These are phyloP conservation scores for Alternaria ventricosa DNA, from an alignment of 2,329 filamentous ascomycete genomes.

Conservation along the genomic window DNA sequence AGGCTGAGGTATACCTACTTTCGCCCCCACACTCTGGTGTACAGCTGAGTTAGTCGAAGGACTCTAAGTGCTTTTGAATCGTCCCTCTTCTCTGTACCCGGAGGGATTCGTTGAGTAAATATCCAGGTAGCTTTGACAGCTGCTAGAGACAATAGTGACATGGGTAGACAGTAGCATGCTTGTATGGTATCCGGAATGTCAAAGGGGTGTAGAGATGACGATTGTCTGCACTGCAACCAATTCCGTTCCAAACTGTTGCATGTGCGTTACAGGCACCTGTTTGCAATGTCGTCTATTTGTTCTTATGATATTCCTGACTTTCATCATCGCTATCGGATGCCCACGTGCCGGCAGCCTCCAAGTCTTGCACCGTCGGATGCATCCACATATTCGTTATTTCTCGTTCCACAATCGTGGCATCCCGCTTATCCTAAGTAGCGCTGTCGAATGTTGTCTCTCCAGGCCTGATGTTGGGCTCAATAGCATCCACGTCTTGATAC, in stretches of 20 bases:
- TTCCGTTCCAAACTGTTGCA: too few species aligned
- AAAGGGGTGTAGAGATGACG: too few species aligned
- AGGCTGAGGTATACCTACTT: background rate
- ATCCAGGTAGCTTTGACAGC: too few species aligned
- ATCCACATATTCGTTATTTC: background rate
- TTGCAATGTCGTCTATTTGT: background rate
- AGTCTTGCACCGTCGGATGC: background rate
- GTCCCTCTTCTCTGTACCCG: too few species aligned
- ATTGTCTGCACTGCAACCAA: too few species aligned
- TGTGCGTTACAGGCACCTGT: background rate
- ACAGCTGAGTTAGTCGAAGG: too few species aligned
- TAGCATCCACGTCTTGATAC: background rate
- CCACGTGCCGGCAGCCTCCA: background rate
- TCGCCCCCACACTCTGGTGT: background rate
- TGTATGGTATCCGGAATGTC: too few species aligned
- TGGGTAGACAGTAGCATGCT: too few species aligned
- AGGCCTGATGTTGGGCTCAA: background rate
- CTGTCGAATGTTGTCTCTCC: background rate
- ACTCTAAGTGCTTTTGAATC: too few species aligned
- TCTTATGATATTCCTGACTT: background rate
- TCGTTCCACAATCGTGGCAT: background rate
- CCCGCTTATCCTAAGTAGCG: background rate
- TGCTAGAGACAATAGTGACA: too few species aligned
- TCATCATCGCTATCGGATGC: background rate
- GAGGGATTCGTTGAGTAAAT: too few species aligned